phyloP scores from a whole-genome alignment of 371 early-diverging fungal species.

The Rhizopus microsporus region DNA sequence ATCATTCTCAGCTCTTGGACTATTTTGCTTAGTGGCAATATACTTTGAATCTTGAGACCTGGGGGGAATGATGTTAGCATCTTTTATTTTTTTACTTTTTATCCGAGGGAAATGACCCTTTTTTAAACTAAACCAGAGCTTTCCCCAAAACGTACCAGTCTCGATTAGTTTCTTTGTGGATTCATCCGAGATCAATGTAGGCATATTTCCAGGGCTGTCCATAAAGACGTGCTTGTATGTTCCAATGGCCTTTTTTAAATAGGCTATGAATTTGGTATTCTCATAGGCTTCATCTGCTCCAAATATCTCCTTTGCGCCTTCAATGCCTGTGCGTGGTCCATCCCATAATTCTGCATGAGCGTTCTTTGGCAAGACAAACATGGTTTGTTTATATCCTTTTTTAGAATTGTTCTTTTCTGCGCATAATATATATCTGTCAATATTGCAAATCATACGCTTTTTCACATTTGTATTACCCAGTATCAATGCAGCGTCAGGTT shows the following conservation, averaged over 20 bases:
- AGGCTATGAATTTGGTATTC: slow-evolving; percentile 30
- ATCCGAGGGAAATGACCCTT: slow-evolving; percentile 13
- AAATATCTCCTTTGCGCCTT: slow-evolving; percentile 76
- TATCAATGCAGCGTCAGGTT: slow-evolving; percentile 84
- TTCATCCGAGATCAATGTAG: slow-evolving; percentile 29
- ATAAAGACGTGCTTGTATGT: slow-evolving; percentile 37
- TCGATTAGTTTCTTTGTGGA: slow-evolving; percentile 29
- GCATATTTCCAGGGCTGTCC: slow-evolving; percentile 33
- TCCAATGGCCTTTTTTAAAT: slow-evolving; percentile 26
- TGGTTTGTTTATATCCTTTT: slow-evolving; percentile 79
- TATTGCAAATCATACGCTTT: too few relatives aligned
- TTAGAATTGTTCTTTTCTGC: slow-evolving; percentile 59
- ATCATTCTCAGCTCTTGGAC: slow-evolving; percentile 76
- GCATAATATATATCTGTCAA: background rate
- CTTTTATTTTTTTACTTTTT: background rate
- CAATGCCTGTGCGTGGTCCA: slow-evolving; percentile 86
- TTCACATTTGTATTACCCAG: slow-evolving; percentile 52
- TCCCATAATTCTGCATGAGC: slow-evolving; percentile 87
- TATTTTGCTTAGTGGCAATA: slow-evolving; percentile 58
- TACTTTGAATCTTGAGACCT: slow-evolving; percentile 35
- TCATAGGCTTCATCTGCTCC: slow-evolving; percentile 80
- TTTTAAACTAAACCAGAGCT: slow-evolving; percentile 13
- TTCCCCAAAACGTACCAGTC: slow-evolving; percentile 37
- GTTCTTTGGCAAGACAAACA: slow-evolving; percentile 83
- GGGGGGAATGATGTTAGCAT: background rate